phyloP scores from a whole-genome alignment of 345 rosid genomes.

The Erucastrum elatum region DNA sequence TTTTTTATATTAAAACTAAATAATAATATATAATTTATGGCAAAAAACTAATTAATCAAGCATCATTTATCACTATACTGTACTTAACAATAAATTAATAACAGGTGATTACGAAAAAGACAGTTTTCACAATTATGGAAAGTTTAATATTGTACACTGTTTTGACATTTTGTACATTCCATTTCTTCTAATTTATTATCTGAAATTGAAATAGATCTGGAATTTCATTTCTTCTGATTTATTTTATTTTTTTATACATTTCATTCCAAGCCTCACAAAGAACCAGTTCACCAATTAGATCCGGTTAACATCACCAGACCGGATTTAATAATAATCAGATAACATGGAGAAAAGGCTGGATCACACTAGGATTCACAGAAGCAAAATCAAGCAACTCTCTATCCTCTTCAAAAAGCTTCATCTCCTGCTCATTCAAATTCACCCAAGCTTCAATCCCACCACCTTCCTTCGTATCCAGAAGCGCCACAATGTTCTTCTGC shows the following conservation, averaged over 20 bases:
- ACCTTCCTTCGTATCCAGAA: slow-evolving; percentile 38
- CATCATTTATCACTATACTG: background rate
- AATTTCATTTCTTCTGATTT: no score
- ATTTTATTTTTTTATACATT: no score
- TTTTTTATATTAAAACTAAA: background rate
- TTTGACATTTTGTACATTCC: no score
- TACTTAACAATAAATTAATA: background rate
- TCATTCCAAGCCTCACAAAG: background rate
- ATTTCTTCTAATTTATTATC: no score
- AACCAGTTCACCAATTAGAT: background rate
- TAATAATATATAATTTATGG: no score
- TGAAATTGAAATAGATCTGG: no score
- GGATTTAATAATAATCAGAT: background rate
- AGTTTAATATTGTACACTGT: background rate
- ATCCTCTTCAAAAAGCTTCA: slow-evolving; percentile 38
- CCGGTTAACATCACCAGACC: slow-evolving; percentile 23
- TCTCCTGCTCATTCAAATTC: slow-evolving; percentile 42
- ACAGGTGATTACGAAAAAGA: background rate
- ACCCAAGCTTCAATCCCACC: slow-evolving; percentile 46
- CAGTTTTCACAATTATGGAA: background rate
- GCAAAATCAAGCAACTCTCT: slow-evolving; percentile 21
- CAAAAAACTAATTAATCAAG: background rate
- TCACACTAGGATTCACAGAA: slow-evolving; percentile 34
- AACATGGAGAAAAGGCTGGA: slow-evolving; percentile 35
- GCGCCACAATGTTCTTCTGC: slow-evolving; percentile 46